Percentiles rank a stretch among this genome's conserved stretches.
Conservation (phyloP, 352 stramenopile species). For the Thalassiosira mediterranea region DNA sequence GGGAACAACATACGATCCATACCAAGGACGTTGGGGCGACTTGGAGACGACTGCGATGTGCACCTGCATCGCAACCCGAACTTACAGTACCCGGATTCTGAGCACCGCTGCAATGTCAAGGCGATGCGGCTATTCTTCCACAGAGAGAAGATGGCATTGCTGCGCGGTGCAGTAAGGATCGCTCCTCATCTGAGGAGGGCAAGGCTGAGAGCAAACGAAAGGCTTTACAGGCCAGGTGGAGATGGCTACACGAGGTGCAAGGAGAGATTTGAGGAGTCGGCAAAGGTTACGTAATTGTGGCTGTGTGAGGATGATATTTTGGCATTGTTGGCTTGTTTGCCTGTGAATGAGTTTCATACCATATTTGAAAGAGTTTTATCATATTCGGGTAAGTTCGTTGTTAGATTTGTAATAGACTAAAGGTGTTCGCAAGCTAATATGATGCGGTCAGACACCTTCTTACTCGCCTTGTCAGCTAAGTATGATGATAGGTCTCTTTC, state of each 20-base stretch:
- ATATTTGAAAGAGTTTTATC: no score
- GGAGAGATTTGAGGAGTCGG: slow-evolving; percentile 50
- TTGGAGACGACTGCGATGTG: slow-evolving; percentile 32
- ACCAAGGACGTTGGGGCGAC: slow-evolving; percentile 29
- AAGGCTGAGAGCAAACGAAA: slow-evolving; percentile 33
- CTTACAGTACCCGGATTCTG: slow-evolving; percentile 30
- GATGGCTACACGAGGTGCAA: slow-evolving; percentile 38
- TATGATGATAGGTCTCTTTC: no score
- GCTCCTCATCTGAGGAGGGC: slow-evolving; percentile 33
- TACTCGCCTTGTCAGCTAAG: no score
- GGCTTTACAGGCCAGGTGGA: slow-evolving; percentile 44
- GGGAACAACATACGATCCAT: slow-evolving; percentile 43
- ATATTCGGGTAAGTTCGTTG: no score
- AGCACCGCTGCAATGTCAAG: slow-evolving; percentile 25
- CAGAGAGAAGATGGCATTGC: slow-evolving; percentile 35
- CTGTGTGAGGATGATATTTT: no score
- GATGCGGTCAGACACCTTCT: no score
- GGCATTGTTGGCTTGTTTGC: no score
- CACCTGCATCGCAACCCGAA: slow-evolving; percentile 43
- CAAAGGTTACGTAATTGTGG: no score
- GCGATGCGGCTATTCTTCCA: slow-evolving; percentile 46
- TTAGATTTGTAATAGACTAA: no score
- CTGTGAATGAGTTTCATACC: no score
- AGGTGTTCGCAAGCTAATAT: no score
- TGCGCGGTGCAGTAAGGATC: slow-evolving; percentile 28